These are phyloP conservation scores for Thielaviopsis punctulata DNA, from an alignment of 2,329 filamentous ascomycete species.

Conservation along the genomic window DNA sequence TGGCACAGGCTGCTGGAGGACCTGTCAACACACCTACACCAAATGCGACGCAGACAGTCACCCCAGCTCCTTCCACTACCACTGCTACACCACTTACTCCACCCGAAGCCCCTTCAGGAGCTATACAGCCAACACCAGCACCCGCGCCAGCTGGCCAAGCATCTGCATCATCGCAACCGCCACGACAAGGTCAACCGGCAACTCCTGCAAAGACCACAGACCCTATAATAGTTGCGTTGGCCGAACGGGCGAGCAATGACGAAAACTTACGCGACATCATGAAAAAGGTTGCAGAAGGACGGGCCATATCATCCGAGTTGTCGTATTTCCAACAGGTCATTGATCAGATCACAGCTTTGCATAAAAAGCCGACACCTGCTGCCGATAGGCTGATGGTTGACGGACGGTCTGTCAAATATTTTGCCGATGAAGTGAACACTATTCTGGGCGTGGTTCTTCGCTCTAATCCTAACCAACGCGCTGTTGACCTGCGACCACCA, in stretches of 20 bases:
- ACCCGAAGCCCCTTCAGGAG: slow-evolving; percentile 13
- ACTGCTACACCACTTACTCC: slow-evolving; percentile 13
- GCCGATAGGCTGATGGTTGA: slow-evolving; percentile 38
- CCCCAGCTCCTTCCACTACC: slow-evolving; percentile 11
- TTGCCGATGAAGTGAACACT: slow-evolving; percentile 38
- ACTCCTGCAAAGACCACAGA: slow-evolving; percentile 30
- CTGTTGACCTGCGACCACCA: slow-evolving; percentile 33
- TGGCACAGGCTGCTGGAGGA: slow-evolving; percentile 10
- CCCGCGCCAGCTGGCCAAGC: slow-evolving; percentile 13
- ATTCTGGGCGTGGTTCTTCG: slow-evolving; percentile 42
- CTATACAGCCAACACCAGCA: neutral
- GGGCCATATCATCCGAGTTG: slow-evolving; percentile 53
- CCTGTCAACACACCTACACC: slow-evolving; percentile 14
- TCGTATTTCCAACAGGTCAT: slow-evolving; percentile 67
- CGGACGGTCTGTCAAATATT: slow-evolving; percentile 39
- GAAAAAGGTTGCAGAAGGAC: slow-evolving; percentile 65
- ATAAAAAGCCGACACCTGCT: slow-evolving; percentile 35
- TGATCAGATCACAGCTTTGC: slow-evolving; percentile 52
- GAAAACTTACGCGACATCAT: slow-evolving; percentile 58
- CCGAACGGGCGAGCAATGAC: slow-evolving; percentile 58
- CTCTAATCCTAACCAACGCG: slow-evolving; percentile 40
- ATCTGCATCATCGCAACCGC: slow-evolving; percentile 13
- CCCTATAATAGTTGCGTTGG: slow-evolving; percentile 65
- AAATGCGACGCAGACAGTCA: too few species aligned
- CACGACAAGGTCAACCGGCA: slow-evolving; percentile 13